These are phyloP conservation scores for Sporothrix variecibatus DNA, from an alignment of 2,329 filamentous ascomycete species.

Conservation along the genomic window DNA sequence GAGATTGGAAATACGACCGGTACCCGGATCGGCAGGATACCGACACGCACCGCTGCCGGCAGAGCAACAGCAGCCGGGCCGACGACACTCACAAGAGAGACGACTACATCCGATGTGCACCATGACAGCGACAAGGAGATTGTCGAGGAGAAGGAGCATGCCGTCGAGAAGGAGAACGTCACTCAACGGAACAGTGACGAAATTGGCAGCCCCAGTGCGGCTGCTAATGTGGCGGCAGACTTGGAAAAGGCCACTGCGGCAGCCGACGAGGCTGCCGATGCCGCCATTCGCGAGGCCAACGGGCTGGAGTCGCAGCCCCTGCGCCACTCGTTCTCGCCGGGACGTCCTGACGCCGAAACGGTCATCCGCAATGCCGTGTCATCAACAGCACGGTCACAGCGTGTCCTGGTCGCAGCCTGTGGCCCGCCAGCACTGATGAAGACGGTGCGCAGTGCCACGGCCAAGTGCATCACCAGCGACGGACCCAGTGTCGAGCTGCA, in stretches of 20 bases:
- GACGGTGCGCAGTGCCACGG: conserved; percentile 48
- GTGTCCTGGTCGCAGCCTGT: conserved; percentile 51
- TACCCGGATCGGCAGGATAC: background rate
- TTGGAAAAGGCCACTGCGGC: conserved; percentile 32
- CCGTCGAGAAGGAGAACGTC: background rate
- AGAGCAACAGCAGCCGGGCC: background rate
- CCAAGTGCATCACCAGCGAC: conserved; percentile 45
- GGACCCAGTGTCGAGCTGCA: conserved; percentile 55
- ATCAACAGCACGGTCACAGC: conserved; percentile 39
- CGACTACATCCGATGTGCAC: background rate
- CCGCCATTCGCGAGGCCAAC: conserved; percentile 19
- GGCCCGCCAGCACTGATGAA: conserved; percentile 50
- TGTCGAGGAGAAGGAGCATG: conserved; percentile 18
- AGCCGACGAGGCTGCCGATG: conserved; percentile 19
- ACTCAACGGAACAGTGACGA: background rate
- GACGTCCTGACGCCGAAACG: conserved; percentile 45
- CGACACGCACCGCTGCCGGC: background rate
- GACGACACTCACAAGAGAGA: background rate
- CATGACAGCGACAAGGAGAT: conserved; percentile 18
- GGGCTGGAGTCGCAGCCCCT: conserved; percentile 24
- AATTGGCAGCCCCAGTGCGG: background rate
- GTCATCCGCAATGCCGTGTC: conserved; percentile 44
- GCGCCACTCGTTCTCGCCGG: conserved; percentile 39
- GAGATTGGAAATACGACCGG: conserved; percentile 24
- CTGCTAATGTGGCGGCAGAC: conserved; percentile 22